Conservation (phyloP, 2,329 filamentous ascomycete genomes). For the Aureobasidium sp. region DNA sequence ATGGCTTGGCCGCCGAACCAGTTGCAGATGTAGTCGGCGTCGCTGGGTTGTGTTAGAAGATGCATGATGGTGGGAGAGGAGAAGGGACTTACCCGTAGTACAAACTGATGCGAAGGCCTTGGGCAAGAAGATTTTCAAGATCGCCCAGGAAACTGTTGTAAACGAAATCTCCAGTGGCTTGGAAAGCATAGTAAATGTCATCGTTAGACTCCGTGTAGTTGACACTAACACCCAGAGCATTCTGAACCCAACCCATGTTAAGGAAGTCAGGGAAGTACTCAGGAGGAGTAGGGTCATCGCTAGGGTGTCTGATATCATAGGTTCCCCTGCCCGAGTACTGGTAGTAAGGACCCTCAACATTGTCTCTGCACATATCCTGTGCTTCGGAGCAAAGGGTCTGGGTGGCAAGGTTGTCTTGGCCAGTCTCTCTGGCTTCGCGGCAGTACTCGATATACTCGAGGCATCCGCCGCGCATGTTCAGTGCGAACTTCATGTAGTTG, state of each 20-base stretch:
- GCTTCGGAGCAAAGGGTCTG: constrained; percentile 48
- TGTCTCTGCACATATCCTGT: constrained; percentile 44
- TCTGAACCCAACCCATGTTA: constrained; percentile 48
- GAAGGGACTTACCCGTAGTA: constrained; percentile 22
- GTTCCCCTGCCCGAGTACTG: constrained; percentile 44
- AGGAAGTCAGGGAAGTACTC: constrained; percentile 55
- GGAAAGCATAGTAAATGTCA: constrained; percentile 42
- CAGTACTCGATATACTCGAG: constrained; percentile 44
- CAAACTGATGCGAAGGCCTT: constrained; percentile 30
- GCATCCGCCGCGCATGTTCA: constrained; percentile 39
- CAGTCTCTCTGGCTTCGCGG: constrained; percentile 30
- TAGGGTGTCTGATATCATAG: constrained; percentile 53
- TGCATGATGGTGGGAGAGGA: too few relatives aligned
- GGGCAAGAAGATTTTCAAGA: constrained; percentile 32
- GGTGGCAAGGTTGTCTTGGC: constrained; percentile 22
- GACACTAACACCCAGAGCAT: constrained; percentile 46
- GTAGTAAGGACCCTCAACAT: constrained; percentile 51
- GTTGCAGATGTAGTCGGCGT: constrained; percentile 19
- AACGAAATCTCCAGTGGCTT: constrained; percentile 51
- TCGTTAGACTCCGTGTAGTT: constrained; percentile 47
- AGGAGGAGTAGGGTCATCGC: constrained; percentile 50
- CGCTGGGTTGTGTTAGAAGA: background rate
- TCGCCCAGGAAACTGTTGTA: constrained; percentile 48
- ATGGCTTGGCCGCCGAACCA: constrained; percentile 45
- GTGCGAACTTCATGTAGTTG: constrained; percentile 48